Evolutionary conservation across 257 asterid genomes (phyloP), one percentile per base, ranked within the genome.

Genomic region (Eustoma russellianum): DNA sequence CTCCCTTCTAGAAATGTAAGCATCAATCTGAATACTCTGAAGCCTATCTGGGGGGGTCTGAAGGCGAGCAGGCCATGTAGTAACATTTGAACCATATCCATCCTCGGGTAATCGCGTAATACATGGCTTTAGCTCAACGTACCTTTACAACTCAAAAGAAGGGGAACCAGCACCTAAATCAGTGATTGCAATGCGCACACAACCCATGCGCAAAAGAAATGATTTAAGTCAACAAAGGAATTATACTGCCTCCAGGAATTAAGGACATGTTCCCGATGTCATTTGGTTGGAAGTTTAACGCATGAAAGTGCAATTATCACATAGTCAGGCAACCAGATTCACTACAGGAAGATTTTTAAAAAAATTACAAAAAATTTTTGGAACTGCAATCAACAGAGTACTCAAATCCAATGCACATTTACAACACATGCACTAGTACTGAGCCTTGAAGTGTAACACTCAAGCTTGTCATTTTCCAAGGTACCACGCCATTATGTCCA

Each of bases 31-130:
- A 70, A 83, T 72, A 75, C 87, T 89, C 66, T 81, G 89, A 57
- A 89, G 95, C 80, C 95, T 83, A 59, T 79, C 92, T 28, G 97
- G 95, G 59, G 94, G 92, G 64, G 58, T 73, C 60, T 78, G 85
- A 69, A 85, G 66, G 51, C 97, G 95, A 55, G 73, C 83, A 17
- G 95, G 95, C 97, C 97, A 89, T 44, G 67, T 59, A 17, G 89
- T 76, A 55, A 89, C 71, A 55, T 83, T 85, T 50, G 84, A 74
- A 50, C 97, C 95, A 64, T 70, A 72, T 59, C 87, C 97, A 19
- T 79, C 79, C 72, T 83, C 93, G 2, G 87, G 94, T 52, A 85
- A 70, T n/a, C 86, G 83, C 30, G 92, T 50, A 61, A 85, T 79
- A 63, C 95, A 85, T 34, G 93, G 73, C 80, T 89, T 89, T 78